Base-by-base conservation (phyloP, 2,329 filamentous ascomycete species). In the Immersiporthe knoxdaviesiana region DNA sequence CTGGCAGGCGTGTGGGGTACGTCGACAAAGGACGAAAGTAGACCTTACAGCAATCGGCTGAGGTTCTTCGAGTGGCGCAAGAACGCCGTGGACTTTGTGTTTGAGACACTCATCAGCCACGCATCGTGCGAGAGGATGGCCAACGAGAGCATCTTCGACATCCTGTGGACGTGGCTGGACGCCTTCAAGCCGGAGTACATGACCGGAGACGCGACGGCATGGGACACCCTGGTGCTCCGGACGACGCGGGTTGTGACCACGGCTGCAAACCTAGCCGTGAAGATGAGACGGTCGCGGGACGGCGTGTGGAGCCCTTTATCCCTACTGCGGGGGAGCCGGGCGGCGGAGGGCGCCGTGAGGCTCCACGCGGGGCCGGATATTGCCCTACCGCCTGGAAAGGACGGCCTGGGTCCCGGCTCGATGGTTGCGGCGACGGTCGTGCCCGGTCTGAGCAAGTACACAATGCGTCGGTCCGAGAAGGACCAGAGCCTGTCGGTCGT, bases 281-380 rank as follows among this genome's bases (percentile, higher is more conserved):
- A 62, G 58, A 67, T 67, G 65, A 35, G 65, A 41, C 65, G 65
- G 24, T 62, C 54, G 27, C 39, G 21, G 6, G 58, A 67, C 30
- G 65, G 65, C 21, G 52, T 56, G 6, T 67, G 65, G 65, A 54
- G 65, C 44, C 65, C 65, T 67, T 67, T 32, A 61, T 67, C 21
- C 65, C 65, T 4, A 52, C n/a, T 27, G 21, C 30, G 1, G 58
- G n/a, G 39, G n/a, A 24, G 44, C 41, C 21, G n/a, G 3, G 56
- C 18, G 24, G 14, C 27, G n/a, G 30, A 24, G 14, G 58, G 52
- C n/a, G 58, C 44, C 2, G 58, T 67, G 24, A 52, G 24, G 56
- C 21, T 35, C 7, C 58, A 67, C 58, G 12, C 58, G 63, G 39
- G 30, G 35, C 32, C 24, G 18, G 52, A 37, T 14, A 16, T 41